Percentiles rank a stretch among this genome's conserved stretches.
Conservation (phyloP, 2,329 filamentous ascomycete species). For the Trichophaea hybrida region DNA sequence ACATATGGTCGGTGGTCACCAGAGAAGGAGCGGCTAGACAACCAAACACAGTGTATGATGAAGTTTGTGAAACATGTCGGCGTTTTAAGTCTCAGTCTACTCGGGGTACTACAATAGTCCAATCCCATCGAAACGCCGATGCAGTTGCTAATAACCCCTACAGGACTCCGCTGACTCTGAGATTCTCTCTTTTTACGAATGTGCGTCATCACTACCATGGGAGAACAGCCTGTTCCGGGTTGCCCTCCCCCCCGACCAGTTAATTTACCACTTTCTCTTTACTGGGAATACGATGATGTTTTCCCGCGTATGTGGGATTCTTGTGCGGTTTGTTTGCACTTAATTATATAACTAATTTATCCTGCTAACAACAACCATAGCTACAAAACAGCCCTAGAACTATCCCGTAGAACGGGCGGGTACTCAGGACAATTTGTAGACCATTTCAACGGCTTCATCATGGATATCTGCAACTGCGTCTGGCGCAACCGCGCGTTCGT, state of each 20-base stretch:
- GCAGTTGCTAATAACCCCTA: neutral
- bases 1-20: conserved; percentile 13
- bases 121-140: neutral
- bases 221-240: conserved; percentile 39
- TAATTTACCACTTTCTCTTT: conserved; percentile 60
- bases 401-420: conserved; percentile 20
- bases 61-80: conserved; percentile 23
- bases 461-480: conserved; percentile 73
- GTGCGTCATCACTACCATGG: conserved; percentile 38
- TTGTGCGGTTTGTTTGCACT: conserved; percentile 36
- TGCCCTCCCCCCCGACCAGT: conserved; percentile 49
- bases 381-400: conserved; percentile 48
- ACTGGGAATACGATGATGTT: conserved; percentile 46
- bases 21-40: conserved; percentile 12
- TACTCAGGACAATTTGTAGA: conserved; percentile 49
- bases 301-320: conserved; percentile 53
- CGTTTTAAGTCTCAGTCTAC: conserved; percentile 14
- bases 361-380: conserved; percentile 12
- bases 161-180: neutral
- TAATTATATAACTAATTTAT: neutral
- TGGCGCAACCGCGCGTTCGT: conserved; percentile 61
- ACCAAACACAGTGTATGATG: conserved; percentile 15
- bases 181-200: conserved; percentile 45
- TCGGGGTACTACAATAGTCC: neutral
- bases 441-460: conserved; percentile 67